phyloP scores from a whole-genome alignment of 2,329 filamentous ascomycete genomes.

The Aspergillus glaucus region DNA sequence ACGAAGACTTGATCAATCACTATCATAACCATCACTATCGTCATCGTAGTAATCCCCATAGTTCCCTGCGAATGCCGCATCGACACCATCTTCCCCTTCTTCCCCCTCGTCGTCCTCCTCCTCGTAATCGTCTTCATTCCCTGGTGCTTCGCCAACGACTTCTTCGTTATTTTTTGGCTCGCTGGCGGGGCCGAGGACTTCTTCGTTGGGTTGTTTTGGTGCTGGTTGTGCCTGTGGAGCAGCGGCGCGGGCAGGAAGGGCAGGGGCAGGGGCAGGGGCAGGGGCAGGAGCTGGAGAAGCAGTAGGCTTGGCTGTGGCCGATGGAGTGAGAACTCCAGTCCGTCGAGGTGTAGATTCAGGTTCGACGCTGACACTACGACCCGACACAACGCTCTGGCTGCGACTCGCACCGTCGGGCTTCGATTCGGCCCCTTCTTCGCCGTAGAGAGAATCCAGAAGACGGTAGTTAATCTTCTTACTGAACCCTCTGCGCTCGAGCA shows the following conservation, averaged over 20 bases:
- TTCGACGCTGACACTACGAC: constrained; percentile 23
- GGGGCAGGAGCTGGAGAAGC: constrained; percentile 8
- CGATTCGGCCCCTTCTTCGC: constrained; percentile 27
- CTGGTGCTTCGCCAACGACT: constrained; percentile 17
- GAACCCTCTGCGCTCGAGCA: constrained; percentile 61
- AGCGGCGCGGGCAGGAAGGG: neutral
- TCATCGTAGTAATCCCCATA: constrained; percentile 29
- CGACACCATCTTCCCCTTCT: constrained; percentile 25
- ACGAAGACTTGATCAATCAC: constrained; percentile 19
- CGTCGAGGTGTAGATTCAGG: constrained; percentile 15
- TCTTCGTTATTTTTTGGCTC: constrained; percentile 7
- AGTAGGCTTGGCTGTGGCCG: constrained; percentile 10
- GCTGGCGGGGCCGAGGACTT: constrained; percentile 18
- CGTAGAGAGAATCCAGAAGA: constrained; percentile 34
- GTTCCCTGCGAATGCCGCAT: constrained; percentile 33
- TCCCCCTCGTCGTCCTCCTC: constrained; percentile 30
- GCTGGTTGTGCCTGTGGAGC: constrained; percentile 4
- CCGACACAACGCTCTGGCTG: constrained; percentile 27
- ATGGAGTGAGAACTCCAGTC: constrained; percentile 10
- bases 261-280: neutral
- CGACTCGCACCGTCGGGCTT: constrained; percentile 27
- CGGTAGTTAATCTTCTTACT: constrained; percentile 70
- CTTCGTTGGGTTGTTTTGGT: constrained; percentile 13
- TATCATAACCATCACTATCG: constrained; percentile 28
- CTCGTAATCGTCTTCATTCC: constrained; percentile 30